Evolutionary conservation across 192 early-diverging fungal species (phyloP).

Genomic region (Backusella morwellensis): DNA sequence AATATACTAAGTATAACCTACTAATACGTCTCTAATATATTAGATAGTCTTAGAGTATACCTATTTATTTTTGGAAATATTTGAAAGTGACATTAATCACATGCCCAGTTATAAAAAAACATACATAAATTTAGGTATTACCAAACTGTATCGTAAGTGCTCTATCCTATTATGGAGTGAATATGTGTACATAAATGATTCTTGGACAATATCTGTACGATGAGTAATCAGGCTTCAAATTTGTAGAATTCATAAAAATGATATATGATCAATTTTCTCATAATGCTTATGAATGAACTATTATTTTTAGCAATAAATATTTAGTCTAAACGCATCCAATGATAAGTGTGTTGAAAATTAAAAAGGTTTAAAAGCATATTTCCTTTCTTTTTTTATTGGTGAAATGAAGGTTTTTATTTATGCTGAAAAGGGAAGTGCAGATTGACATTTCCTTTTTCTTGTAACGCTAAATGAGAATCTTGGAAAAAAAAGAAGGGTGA

Average conservation of each 20-base stretch:
- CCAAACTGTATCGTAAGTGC: too few species aligned
- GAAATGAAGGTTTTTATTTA: neutral
- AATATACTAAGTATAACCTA: neutral
- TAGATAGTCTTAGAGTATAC: neutral
- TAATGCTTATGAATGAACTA: neutral
- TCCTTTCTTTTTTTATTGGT: neutral
- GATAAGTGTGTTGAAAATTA: neutral
- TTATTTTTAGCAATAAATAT: neutral
- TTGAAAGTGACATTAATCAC: neutral
- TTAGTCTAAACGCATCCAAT: neutral
- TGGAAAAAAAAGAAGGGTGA: neutral
- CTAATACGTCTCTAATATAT: neutral
- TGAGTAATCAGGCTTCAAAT: too few species aligned
- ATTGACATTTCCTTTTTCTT: neutral
- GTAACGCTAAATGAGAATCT: neutral
- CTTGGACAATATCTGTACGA: too few species aligned
- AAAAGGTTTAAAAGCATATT: neutral
- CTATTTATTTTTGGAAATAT: neutral
- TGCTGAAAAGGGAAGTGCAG: neutral
- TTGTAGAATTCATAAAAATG: too few species aligned
- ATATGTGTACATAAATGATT: too few species aligned
- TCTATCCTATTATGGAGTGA: too few species aligned
- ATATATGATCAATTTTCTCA: neutral
- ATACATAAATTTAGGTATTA: too few species aligned
- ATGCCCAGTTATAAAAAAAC: neutral